phyloP scores from a whole-genome alignment of 768 basidiomycete genomes.

The Termitomyces sp. region DNA sequence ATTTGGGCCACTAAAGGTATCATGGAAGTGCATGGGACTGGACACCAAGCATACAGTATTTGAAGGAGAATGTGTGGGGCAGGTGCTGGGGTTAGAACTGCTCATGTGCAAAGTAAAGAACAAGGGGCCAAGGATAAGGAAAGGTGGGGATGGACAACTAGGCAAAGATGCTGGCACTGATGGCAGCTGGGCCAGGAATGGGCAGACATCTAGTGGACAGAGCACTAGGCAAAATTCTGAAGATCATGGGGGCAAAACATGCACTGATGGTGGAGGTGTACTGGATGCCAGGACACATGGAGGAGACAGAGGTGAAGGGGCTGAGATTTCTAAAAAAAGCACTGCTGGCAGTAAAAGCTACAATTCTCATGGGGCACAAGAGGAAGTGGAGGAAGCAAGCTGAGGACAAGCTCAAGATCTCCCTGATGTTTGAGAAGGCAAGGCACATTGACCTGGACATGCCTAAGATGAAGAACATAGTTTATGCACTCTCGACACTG shows the following conservation, averaged over 20 bases:
- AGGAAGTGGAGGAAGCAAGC: too few relatives aligned
- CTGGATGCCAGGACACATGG: background rate
- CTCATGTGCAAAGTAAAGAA: background rate
- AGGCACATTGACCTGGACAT: too few relatives aligned
- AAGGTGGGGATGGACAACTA: background rate
- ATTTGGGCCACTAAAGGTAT: background rate
- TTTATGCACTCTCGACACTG: too few relatives aligned
- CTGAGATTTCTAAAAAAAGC: too few relatives aligned
- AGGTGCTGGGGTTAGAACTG: background rate
- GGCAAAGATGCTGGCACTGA: background rate
- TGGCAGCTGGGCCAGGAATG: too few relatives aligned
- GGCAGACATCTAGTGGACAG: background rate
- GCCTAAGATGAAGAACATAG: too few relatives aligned
- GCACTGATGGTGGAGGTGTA: background rate
- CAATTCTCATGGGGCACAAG: too few relatives aligned
- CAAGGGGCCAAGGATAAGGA: background rate
- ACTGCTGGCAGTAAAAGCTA: too few relatives aligned
- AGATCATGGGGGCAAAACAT: background rate
- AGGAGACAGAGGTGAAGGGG: too few relatives aligned
- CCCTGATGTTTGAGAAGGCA: too few relatives aligned
- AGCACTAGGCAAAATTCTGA: background rate
- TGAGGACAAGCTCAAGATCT: too few relatives aligned
- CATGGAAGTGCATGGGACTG: background rate
- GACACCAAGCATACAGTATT: background rate
- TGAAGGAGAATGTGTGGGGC: background rate